These are phyloP conservation scores for Selaginella tamariscina DNA, from an alignment of 75 land plant genomes.

Conservation along the genomic window DNA sequence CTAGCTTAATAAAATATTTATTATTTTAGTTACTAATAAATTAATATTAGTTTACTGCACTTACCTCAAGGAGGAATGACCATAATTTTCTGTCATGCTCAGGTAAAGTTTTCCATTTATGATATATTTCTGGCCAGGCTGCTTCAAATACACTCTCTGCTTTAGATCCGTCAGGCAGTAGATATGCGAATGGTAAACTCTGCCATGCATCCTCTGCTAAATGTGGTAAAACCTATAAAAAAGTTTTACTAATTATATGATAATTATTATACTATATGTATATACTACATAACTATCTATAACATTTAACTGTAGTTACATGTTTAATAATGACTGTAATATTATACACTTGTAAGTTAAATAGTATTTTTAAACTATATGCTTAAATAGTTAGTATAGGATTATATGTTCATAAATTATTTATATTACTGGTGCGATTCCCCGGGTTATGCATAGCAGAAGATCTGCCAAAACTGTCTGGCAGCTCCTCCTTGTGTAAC, in stretches of 20 bases:
- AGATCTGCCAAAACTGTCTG: conserved; percentile 94
- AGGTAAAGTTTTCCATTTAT: conserved; percentile 47
- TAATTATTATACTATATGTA: too few relatives aligned
- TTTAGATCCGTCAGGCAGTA: conserved; percentile 44
- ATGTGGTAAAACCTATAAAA: conserved; percentile 94
- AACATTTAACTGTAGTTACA: too few relatives aligned
- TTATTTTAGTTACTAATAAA: not conserved
- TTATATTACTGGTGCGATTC: conserved; percentile 91
- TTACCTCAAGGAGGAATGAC: conserved; percentile 67
- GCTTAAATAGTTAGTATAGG: too few relatives aligned
- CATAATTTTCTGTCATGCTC: conserved; percentile 51
- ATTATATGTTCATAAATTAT: too few relatives aligned
- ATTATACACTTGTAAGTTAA: too few relatives aligned
- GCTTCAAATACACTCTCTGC: conserved; percentile 85
- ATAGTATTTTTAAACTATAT: too few relatives aligned
- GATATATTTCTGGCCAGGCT: conserved; percentile 65
- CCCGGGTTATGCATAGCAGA: conserved; percentile 56
- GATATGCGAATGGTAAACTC: conserved; percentile 60
- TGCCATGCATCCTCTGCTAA: conserved; percentile 98
- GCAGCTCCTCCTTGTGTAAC: conserved; percentile 85
- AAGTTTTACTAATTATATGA: too few relatives aligned
- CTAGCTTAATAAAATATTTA: not conserved
- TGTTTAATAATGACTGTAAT: too few relatives aligned
- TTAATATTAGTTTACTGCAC: not conserved
- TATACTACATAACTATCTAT: too few relatives aligned